Percentiles rank a stretch among this genome's conserved stretches.
These are phyloP conservation scores for Voacanga thouarsii DNA, from an alignment of 257 asterid genomes.

Conservation along the genomic window DNA sequence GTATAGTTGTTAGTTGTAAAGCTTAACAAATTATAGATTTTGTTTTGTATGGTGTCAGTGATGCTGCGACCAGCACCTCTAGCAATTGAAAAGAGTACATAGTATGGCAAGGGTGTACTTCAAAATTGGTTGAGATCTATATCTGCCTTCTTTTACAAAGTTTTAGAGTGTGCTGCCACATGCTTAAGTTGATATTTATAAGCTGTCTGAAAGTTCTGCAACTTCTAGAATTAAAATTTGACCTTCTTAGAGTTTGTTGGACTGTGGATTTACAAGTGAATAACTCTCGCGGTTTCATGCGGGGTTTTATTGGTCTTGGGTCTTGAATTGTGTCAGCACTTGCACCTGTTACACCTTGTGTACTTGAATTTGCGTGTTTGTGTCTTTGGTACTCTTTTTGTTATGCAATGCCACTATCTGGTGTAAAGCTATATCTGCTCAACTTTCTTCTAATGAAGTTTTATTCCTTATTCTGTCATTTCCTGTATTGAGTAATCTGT, in stretches of 20 bases:
- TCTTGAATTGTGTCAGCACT: neutral
- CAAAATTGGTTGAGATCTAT: neutral
- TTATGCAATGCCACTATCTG: neutral
- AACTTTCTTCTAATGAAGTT: neutral
- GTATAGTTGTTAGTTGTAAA: conserved; percentile 6
- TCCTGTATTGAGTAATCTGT: neutral
- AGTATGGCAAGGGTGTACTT: neutral
- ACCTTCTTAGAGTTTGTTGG: neutral
- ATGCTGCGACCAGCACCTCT: neutral
- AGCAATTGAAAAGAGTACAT: neutral
- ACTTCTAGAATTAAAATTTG: neutral
- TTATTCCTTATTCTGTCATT: neutral
- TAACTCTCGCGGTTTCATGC: neutral
- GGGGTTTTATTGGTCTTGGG: neutral
- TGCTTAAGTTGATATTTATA: neutral
- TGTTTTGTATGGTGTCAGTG: neutral
- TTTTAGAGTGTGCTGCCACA: neutral
- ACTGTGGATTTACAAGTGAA: neutral
- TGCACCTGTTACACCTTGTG: neutral
- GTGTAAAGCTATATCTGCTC: neutral
- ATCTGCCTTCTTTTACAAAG: neutral
- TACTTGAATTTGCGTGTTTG: neutral
- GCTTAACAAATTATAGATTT: neutral
- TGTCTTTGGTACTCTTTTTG: neutral
- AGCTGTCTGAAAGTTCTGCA: neutral